Evolutionary conservation across 495 filamentous ascomycete genomes (phyloP), one percentile per base, ranked within the genome.

Genomic region (Hypoxylon fragiforme): DNA sequence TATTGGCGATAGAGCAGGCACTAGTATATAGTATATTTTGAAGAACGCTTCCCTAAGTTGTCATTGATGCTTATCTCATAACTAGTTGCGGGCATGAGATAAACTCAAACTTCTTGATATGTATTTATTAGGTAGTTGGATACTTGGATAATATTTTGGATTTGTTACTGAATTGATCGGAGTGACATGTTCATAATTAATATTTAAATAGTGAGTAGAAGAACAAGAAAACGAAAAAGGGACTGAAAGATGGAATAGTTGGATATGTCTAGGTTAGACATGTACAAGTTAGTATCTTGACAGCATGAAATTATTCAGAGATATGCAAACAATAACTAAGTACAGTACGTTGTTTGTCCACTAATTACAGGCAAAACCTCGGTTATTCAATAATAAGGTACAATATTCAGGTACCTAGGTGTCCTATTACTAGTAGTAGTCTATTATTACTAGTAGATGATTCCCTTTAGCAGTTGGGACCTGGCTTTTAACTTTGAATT

Each of bases 31-130:
- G 35, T 16, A 18, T 35, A 8, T 1, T 30, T 35, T 8, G 13
- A 41, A 19, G 38, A 34, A 14, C 19, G 32, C 20, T 40, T 9
- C 11, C 37, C 20, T 21, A 37, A 19, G 15, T 37, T 30, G 44
- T 14, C 52, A 57, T 62, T 54, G 44, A 49, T 39, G 54, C 56
- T 54, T 60, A 41, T 50, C 44, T 54, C 15, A 15, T 5, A 4
- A 16, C 8, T 16, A 8, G 16, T 32, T 13, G 18, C 13, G 34
- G 32, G n/a, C 1, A 18, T 18, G 22, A 45, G 41, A 44, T n/a
- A 14, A 19, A 37, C 11, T 12, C 4, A 3, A 4, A 4, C 24
- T 28, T 28, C 9, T 28, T 28, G 24, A 9, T 28, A 4, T 28
- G 24, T 28, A 9, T 28, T 4, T 28, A 9, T 28, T 4, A 28